Evolutionary conservation across 495 filamentous ascomycete species (phyloP).

Genomic region (Thermothielavioides terrestris): DNA sequence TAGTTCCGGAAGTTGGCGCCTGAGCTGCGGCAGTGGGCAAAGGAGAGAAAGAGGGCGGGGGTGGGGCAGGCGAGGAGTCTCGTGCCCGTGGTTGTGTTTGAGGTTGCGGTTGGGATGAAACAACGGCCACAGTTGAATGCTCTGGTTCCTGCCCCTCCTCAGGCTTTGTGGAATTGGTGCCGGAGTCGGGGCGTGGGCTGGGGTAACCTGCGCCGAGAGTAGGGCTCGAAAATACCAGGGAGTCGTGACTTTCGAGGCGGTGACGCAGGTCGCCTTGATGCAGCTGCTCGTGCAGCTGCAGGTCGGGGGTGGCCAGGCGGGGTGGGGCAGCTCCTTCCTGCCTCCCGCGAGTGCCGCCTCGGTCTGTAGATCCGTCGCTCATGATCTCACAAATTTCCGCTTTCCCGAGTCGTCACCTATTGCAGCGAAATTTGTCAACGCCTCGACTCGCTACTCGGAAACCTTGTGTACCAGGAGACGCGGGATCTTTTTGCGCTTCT

Average conservation of each 20-base stretch:
- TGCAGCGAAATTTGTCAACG: not conserved
- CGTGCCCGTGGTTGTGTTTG: not conserved
- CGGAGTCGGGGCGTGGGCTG: conserved; percentile 2
- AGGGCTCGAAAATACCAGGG: not conserved
- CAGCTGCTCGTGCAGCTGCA: conserved; percentile 10
- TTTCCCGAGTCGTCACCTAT: not conserved
- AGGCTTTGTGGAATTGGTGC: not conserved
- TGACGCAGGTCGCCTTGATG: conserved; percentile 20
- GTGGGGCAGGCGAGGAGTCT: conserved; percentile 1
- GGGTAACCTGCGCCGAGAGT: not conserved
- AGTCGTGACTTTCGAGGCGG: conserved; percentile 12
- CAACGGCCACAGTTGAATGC: not conserved
- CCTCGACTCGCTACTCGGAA: not conserved
- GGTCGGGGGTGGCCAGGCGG: not conserved
- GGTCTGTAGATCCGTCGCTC: not conserved
- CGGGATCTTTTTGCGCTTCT: too few relatives aligned
- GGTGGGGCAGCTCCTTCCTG: conserved; percentile 2
- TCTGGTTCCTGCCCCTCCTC: not conserved
- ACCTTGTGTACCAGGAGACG: too few relatives aligned
- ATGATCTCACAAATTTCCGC: conserved; percentile 2
- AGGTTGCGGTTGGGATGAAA: not conserved
- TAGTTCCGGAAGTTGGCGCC: not conserved
- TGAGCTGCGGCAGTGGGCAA: not conserved
- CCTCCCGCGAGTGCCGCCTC: not conserved
- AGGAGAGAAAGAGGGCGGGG: not conserved